phyloP scores from a whole-genome alignment of 1,284 basidiomycete species.

The Neotropicomus parvogracilis region DNA sequence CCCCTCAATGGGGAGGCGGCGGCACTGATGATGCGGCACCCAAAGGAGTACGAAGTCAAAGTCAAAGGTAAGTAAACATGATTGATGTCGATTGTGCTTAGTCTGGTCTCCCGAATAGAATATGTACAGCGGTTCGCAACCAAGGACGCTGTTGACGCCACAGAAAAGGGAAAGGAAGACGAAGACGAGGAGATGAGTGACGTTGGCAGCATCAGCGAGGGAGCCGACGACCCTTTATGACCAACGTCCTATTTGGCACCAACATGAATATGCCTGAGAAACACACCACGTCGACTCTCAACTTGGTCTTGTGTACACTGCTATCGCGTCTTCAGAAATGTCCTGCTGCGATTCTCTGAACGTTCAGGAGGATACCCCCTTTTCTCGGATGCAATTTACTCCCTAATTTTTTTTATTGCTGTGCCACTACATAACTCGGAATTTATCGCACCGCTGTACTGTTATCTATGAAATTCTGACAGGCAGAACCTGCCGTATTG shows the following conservation, averaged over 20 bases:
- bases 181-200: constrained; percentile 93
- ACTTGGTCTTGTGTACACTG: constrained; percentile 9
- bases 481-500: constrained; percentile 11
- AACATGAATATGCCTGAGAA: constrained; percentile 5
- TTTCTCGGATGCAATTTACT: constrained; percentile 20
- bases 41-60: constrained; percentile 89
- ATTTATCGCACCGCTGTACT: constrained; percentile 30
- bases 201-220: constrained; percentile 83
- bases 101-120: constrained; percentile 51
- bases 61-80: constrained; percentile 67
- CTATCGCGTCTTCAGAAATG: constrained; percentile 14
- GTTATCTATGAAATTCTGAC: constrained; percentile 28
- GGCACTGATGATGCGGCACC: constrained; percentile 93
- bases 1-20: constrained; percentile 98
- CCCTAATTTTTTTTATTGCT: constrained; percentile 18
- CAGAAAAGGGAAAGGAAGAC: constrained; percentile 56
- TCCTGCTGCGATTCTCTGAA: constrained; percentile 17
- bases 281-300: constrained; percentile 12
- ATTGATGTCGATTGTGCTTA: constrained; percentile 2
- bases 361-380: constrained; percentile 32
- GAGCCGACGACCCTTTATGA: constrained; percentile 37
- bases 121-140: constrained; percentile 85
- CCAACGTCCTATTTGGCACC: constrained; percentile 2
- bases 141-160: constrained; percentile 73
- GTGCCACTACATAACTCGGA: constrained; percentile 24